These are phyloP conservation scores for Leishmania aethiopica DNA, from an alignment of 208 protist genomes.

Conservation along the genomic window DNA sequence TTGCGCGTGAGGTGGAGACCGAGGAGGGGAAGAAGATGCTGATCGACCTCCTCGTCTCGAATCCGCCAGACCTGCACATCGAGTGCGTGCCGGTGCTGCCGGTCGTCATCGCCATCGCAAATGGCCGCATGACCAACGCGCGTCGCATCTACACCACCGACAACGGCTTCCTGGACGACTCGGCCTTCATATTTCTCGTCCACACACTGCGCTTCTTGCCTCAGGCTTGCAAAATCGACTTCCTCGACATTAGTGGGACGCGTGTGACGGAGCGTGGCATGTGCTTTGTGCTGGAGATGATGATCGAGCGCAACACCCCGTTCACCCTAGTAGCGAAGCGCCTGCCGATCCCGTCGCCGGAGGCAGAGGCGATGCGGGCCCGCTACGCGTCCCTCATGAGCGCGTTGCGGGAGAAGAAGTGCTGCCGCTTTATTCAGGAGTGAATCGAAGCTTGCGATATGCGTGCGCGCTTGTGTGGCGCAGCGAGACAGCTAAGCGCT, in stretches of 20 bases:
- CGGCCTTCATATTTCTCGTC: conserved; percentile 71
- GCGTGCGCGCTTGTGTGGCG: background rate
- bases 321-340: conserved; percentile 75
- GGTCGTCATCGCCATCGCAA: conserved; percentile 72
- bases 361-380: conserved; percentile 18
- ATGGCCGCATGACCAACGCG: conserved; percentile 68
- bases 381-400: conserved; percentile 32
- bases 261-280: conserved; percentile 77
- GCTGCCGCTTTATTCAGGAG: conserved; percentile 30
- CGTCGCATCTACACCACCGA: conserved; percentile 61
- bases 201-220: conserved; percentile 85
- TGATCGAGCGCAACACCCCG: conserved; percentile 59
- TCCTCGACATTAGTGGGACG: conserved; percentile 81
- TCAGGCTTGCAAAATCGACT: conserved; percentile 66
- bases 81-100: conserved; percentile 71
- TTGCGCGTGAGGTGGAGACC: conserved; percentile 68
- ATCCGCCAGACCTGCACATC: conserved; percentile 68
- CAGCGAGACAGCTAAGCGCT: background rate
- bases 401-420: conserved; percentile 32
- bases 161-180: conserved; percentile 70
- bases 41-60: conserved; percentile 63
- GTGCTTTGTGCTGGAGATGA: conserved; percentile 82
- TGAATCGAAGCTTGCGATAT: background rate
- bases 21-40: conserved; percentile 68
- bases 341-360: conserved; percentile 33